phyloP scores from a whole-genome alignment of 768 basidiomycete genomes.

The Boletus rubroflammeus region DNA sequence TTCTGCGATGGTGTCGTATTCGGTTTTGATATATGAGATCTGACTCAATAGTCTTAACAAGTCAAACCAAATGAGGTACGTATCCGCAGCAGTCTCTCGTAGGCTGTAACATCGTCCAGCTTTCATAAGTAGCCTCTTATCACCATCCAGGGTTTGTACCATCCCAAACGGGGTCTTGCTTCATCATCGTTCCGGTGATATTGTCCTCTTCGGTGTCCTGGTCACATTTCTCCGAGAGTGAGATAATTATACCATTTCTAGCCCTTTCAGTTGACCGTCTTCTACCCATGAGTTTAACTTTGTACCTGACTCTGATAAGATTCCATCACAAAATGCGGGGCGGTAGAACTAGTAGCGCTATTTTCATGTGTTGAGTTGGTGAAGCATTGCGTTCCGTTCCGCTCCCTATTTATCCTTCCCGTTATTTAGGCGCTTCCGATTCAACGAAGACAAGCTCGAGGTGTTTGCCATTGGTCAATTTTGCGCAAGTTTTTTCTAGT shows the following conservation, averaged over 20 bases:
- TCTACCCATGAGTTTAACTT: not conserved
- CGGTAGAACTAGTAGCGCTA: not conserved
- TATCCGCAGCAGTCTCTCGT: not conserved
- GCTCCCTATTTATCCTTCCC: not conserved
- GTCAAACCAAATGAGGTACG: not conserved
- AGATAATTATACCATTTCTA: not conserved
- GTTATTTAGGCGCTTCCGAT: not conserved
- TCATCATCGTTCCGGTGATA: not conserved
- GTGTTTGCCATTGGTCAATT: not conserved
- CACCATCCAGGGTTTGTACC: not conserved
- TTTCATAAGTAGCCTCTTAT: not conserved
- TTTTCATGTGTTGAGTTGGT: not conserved
- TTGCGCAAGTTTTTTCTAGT: not conserved
- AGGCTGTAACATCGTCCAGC: not conserved
- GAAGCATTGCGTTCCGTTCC: not conserved
- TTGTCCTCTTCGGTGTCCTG: not conserved
- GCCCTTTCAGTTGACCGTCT: not conserved
- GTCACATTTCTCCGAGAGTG: not conserved
- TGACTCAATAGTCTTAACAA: no score
- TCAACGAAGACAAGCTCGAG: not conserved
- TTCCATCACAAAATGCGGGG: not conserved
- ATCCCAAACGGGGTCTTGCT: not conserved
- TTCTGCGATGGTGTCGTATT: not conserved
- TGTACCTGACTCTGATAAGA: constrained; percentile 1
- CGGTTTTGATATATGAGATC: not conserved